These are phyloP conservation scores for Tylopilus sp. DNA, from an alignment of 768 basidiomycete species.

Conservation along the genomic window DNA sequence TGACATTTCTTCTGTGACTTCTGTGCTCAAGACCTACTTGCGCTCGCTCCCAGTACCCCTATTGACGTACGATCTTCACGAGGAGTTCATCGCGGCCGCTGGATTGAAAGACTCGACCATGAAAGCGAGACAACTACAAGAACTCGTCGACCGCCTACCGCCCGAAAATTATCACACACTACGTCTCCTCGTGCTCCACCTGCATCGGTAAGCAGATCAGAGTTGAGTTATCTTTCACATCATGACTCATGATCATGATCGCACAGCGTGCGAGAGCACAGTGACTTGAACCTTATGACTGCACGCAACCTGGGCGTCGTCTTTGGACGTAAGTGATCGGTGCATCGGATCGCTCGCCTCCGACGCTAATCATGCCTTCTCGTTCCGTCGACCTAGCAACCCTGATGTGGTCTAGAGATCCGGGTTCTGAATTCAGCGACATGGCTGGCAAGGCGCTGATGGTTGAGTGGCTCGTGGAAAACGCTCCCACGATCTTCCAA, in stretches of 20 bases:
- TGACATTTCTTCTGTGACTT: slow-evolving; percentile 95
- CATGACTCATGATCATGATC: background rate
- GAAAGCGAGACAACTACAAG: slow-evolving; percentile 59
- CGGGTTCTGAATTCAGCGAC: slow-evolving; percentile 88
- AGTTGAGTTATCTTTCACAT: background rate
- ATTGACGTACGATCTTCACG: slow-evolving; percentile 87
- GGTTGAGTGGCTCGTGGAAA: slow-evolving; percentile 93
- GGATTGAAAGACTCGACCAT: slow-evolving; percentile 58
- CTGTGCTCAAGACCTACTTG: slow-evolving; percentile 96
- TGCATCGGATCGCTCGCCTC: background rate
- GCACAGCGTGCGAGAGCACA: slow-evolving; percentile 55
- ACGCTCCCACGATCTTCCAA: slow-evolving; percentile 58
- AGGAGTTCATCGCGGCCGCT: slow-evolving; percentile 79
- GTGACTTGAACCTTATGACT: slow-evolving; percentile 85
- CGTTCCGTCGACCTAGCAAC: slow-evolving; percentile 57
- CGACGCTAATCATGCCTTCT: background rate
- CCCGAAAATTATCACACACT: slow-evolving; percentile 86
- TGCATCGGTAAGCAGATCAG: slow-evolving; percentile 60
- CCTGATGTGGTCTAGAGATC: slow-evolving; percentile 85
- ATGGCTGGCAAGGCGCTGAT: slow-evolving; percentile 96
- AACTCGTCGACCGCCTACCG: slow-evolving; percentile 75
- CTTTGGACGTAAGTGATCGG: slow-evolving; percentile 81
- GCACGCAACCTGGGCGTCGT: slow-evolving; percentile 95
- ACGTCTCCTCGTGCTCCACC: slow-evolving; percentile 77
- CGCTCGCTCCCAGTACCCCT: slow-evolving; percentile 88